Conservation (phyloP, 2,329 filamentous ascomycete species). For the Penicillium hordei region DNA sequence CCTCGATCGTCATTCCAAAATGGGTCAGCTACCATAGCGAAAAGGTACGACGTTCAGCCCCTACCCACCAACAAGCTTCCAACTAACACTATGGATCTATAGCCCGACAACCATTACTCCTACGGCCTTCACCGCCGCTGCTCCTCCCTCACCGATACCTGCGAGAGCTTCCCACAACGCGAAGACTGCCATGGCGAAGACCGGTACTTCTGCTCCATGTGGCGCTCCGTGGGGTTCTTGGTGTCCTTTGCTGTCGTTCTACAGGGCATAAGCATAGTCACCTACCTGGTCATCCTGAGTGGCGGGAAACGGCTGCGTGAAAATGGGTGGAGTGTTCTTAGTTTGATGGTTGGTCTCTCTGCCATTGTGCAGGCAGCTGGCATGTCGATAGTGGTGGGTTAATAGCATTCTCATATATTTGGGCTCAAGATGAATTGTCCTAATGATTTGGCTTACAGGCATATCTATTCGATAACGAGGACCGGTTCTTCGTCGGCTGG, state of each 20-base stretch:
- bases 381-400: slow-evolving; percentile 78
- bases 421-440: background rate
- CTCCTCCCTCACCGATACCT: slow-evolving; percentile 62
- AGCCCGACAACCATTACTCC: slow-evolving; percentile 59
- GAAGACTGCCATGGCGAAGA: slow-evolving; percentile 67
- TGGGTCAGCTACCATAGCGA: slow-evolving; percentile 51
- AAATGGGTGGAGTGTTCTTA: slow-evolving; percentile 76
- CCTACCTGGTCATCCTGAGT: slow-evolving; percentile 72
- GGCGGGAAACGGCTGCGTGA: slow-evolving; percentile 80
- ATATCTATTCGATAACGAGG: slow-evolving; percentile 79
- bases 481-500: slow-evolving; percentile 82
- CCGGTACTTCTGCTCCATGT: slow-evolving; percentile 84
- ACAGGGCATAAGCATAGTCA: slow-evolving; percentile 76
- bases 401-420: background rate
- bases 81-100: background rate
- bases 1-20: slow-evolving; percentile 48
- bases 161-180: slow-evolving; percentile 62
- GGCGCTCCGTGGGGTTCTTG: slow-evolving; percentile 83
- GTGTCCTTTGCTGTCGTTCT: slow-evolving; percentile 82
- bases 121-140: slow-evolving; percentile 82
- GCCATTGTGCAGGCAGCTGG: slow-evolving; percentile 70
- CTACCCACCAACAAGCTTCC: background rate
- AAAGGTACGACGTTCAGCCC: slow-evolving; percentile 32
- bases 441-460: slow-evolving; percentile 54
- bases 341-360: slow-evolving; percentile 63